Conservation (phyloP, 805 yeast species). For the Sporopachydermia quercuum region DNA sequence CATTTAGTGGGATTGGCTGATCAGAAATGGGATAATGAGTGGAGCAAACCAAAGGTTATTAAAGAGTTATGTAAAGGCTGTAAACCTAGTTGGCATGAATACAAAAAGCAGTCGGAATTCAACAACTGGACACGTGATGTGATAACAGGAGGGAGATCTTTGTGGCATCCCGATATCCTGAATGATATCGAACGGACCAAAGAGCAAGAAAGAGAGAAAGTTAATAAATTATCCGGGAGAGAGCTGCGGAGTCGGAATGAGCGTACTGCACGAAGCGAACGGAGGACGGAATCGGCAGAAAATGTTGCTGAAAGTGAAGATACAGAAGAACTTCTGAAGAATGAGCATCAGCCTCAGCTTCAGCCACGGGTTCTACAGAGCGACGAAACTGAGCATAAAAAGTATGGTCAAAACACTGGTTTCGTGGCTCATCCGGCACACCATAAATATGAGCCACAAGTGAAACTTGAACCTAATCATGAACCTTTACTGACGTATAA, state of each 20-base stretch:
- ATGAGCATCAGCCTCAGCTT: too few relatives aligned
- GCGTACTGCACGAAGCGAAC: too few relatives aligned
- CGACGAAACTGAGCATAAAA: too few relatives aligned
- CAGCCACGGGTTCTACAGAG: too few relatives aligned
- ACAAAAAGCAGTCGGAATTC: conserved; percentile 27
- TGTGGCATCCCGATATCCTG: conserved; percentile 13
- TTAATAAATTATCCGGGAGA: neutral
- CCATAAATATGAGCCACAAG: too few relatives aligned
- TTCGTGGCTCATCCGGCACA: too few relatives aligned
- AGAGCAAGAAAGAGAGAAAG: neutral
- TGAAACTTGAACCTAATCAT: too few relatives aligned
- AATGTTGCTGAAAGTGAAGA: too few relatives aligned
- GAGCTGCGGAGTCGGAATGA: conserved; percentile 1
- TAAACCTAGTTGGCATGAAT: conserved; percentile 47
- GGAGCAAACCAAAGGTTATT: conserved; percentile 50
- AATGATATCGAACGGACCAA: neutral
- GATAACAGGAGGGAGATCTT: conserved; percentile 16
- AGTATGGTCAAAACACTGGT: too few relatives aligned
- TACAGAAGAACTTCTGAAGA: too few relatives aligned
- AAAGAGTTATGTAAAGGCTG: conserved; percentile 57
- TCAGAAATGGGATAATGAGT: conserved; percentile 40
- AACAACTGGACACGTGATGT: conserved; percentile 14
- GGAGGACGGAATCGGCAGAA: too few relatives aligned
- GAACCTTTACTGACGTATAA: too few relatives aligned
- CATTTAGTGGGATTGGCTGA: conserved; percentile 60